Percentiles rank a stretch among this genome's conserved stretches.
Evolutionary conservation across 345 rosid species (phyloP).

Genomic region (Conringia planisiliqua): DNA sequence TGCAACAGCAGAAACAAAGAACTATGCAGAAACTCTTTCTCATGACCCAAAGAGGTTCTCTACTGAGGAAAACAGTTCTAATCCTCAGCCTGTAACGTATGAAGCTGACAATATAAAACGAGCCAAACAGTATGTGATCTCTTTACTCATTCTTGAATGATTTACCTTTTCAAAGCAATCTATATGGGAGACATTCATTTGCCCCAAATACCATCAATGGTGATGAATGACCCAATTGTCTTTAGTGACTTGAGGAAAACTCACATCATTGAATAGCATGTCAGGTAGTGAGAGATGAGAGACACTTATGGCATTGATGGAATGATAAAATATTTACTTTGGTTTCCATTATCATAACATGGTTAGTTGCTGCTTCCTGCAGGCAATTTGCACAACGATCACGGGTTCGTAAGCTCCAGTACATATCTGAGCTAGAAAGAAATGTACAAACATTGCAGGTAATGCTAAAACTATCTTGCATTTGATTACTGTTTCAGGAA

Average conservation of each 20-base stretch:
- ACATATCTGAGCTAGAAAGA: constrained; percentile 97
- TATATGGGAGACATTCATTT: neutral
- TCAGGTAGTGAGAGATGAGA: neutral
- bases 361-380: constrained; percentile 22
- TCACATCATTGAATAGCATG: neutral
- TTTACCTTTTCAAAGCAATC: neutral
- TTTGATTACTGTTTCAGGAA: neutral
- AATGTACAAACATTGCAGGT: constrained; percentile 96
- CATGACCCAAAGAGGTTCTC: constrained; percentile 54
- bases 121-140: constrained; percentile 82
- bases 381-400: constrained; percentile 99
- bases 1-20: constrained; percentile 56
- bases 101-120: constrained; percentile 65
- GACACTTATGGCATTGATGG: neutral
- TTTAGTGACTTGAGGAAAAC: neutral
- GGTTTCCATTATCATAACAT: constrained; percentile 8
- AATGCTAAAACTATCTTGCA: constrained; percentile 10
- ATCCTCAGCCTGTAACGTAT: constrained; percentile 43
- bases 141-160: constrained; percentile 11
- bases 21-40: constrained; percentile 43
- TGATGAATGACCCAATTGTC: neutral
- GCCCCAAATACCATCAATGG: neutral
- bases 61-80: constrained; percentile 49
- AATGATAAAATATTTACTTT: neutral
- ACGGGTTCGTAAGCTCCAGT: constrained; percentile 95